Evolutionary conservation across 331 rosid genomes (phyloP).

Genomic region (Rosa hybrid): DNA sequence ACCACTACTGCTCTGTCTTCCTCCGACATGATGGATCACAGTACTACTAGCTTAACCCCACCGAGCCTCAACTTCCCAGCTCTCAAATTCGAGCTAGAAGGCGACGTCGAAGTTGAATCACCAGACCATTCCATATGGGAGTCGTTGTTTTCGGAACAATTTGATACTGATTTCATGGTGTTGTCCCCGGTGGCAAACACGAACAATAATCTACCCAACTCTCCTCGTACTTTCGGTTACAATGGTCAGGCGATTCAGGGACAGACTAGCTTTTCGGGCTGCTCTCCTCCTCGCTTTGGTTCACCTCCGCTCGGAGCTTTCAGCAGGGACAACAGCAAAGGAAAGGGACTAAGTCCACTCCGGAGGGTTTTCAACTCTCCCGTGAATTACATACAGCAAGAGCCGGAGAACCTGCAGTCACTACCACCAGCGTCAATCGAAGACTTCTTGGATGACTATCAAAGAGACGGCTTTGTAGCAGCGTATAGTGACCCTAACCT

Average conservation of each 20-base stretch:
- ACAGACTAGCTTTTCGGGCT: slow-evolving; percentile 46
- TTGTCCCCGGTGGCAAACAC: slow-evolving; percentile 66
- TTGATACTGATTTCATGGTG: slow-evolving; percentile 81
- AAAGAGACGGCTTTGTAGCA: slow-evolving; percentile 33
- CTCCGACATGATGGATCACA: slow-evolving; percentile 45
- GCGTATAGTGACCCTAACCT: neutral
- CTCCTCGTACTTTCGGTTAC: slow-evolving; percentile 52
- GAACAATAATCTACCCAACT: slow-evolving; percentile 31
- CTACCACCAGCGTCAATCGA: slow-evolving; percentile 59
- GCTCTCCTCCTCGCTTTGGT: slow-evolving; percentile 65
- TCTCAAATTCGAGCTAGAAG: slow-evolving; percentile 66
- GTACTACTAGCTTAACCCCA: slow-evolving; percentile 45
- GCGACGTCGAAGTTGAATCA: slow-evolving; percentile 75
- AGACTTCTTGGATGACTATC: slow-evolving; percentile 70
- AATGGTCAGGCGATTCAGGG: slow-evolving; percentile 58
- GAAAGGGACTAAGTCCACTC: slow-evolving; percentile 87
- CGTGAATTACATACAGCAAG: slow-evolving; percentile 56
- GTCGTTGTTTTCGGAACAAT: slow-evolving; percentile 68
- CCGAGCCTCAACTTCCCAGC: slow-evolving; percentile 63
- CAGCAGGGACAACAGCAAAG: slow-evolving; percentile 48
- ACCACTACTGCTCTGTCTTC: slow-evolving; percentile 21
- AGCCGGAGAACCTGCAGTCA: slow-evolving; percentile 52
- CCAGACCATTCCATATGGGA: slow-evolving; percentile 87
- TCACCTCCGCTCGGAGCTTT: slow-evolving; percentile 58
- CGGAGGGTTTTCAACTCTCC: slow-evolving; percentile 76